Base-by-base conservation (phyloP, 345 rosid species). In the Hirschfeldia incana region DNA sequence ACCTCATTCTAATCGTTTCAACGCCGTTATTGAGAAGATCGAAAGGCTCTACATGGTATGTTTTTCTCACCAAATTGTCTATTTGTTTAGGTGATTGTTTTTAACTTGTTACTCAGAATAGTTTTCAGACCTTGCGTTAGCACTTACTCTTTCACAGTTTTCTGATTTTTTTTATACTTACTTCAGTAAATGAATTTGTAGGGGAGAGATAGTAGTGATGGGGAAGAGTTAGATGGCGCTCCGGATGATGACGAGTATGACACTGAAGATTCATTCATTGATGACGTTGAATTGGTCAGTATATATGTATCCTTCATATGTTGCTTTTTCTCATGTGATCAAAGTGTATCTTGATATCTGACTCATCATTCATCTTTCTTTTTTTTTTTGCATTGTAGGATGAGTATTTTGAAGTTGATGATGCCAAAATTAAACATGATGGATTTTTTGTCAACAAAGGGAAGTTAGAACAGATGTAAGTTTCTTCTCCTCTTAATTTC, bases 171-270 rank as follows among this genome's bases (percentile, higher is more conserved):
- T 21, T 21, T 21, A 21, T 21, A 21, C 21, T 21, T 21, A 21
- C 21, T 21, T 21, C 21, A 21, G 21, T 21, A 21, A 21, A 21
- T 21, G 21, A 21, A 21, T 21, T 21, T 21, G 21, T 46, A 94
- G 98, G 97, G 97, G 72, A 94, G 87, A 82, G 93, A 92, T 84
- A 91, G 97, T 76, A 92, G 98, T 69, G 98, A 94, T 65, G 98
- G 90, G 66, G 98, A 90, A 82, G 94, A 90, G 73, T 85, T 91
- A 62, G 87, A 88, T 80, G 92, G 92, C 82, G 80, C 84, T 64
- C 97, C 95, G 1, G 95, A 94, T 67, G 98, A 94, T 69, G 95
- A 94, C 72, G 95, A 94, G 69, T 94, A 94, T 80, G 98, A 94
- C 77, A 92, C 98, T 3, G 97, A 89, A 78, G 98, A 94, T 80